These are phyloP conservation scores for Bathelium albidoporum DNA, from an alignment of 495 filamentous ascomycete genomes.

Conservation along the genomic window DNA sequence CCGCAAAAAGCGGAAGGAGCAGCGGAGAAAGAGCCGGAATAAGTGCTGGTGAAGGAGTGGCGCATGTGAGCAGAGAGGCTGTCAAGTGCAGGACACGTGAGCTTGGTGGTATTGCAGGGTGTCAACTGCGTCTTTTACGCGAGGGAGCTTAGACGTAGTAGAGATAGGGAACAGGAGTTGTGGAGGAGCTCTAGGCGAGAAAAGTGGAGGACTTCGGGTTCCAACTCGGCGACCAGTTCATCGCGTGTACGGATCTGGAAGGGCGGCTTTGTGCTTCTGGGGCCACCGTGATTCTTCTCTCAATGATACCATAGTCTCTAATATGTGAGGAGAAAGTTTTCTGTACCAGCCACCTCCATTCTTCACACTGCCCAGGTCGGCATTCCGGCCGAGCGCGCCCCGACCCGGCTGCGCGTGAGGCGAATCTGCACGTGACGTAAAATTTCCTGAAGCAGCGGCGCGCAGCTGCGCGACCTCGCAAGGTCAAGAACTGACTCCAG, in stretches of 20 bases:
- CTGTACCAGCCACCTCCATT: too few relatives aligned
- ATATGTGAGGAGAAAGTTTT: too few relatives aligned
- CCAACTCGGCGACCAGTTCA: background rate
- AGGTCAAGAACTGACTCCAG: background rate
- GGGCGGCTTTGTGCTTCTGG: background rate
- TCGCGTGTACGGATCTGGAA: background rate
- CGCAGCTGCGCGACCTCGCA: conserved; percentile 1
- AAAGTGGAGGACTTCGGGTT: background rate
- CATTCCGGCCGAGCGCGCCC: background rate
- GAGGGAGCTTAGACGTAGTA: background rate
- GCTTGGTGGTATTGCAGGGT: background rate
- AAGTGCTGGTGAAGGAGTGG: background rate
- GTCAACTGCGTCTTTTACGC: background rate
- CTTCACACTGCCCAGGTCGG: too few relatives aligned
- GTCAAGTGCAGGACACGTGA: background rate
- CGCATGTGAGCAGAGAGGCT: background rate
- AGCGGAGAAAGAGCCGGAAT: conserved; percentile 28
- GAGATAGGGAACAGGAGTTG: background rate
- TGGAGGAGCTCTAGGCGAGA: background rate
- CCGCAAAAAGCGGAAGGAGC: conserved; percentile 65
- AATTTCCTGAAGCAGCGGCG: background rate
- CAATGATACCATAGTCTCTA: conserved; percentile 6
- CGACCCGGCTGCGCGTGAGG: background rate
- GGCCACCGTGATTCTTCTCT: background rate
- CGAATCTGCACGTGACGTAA: background rate